A percentile compares a stretch with the other conserved stretches of the same genome.
phyloP scores from a whole-genome alignment of 805 yeast genomes.

The Cyberlindnera maclurae region DNA sequence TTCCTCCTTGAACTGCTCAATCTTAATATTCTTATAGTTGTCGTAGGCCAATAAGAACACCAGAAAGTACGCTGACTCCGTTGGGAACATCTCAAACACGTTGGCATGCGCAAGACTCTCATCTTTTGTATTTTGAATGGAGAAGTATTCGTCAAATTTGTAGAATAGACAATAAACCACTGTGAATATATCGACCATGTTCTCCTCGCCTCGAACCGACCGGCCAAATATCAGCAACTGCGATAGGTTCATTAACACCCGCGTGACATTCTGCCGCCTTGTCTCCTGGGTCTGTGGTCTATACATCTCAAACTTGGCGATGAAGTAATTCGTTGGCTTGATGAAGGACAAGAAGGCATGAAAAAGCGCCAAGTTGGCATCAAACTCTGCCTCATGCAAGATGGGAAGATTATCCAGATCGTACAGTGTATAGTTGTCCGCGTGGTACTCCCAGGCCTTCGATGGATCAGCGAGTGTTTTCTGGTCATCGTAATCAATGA shows the following conservation, averaged over 20 bases:
- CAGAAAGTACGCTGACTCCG: constrained; percentile 8
- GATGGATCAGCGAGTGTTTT: background rate
- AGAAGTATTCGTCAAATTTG: constrained; percentile 5
- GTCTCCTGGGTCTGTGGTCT: constrained; percentile 5
- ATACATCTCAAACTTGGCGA: constrained; percentile 12
- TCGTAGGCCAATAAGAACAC: constrained; percentile 8
- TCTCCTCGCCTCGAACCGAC: constrained; percentile 3
- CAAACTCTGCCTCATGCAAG: constrained; percentile 12
- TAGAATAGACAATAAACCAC: constrained; percentile 6
- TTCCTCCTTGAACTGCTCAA: constrained; percentile 5
- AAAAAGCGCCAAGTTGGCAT: constrained; percentile 8
- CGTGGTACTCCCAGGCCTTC: constrained; percentile 1
- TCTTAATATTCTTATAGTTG: background rate
- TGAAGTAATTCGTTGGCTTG: constrained; percentile 15
- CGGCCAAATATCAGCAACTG: constrained; percentile 13
- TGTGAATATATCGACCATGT: constrained; percentile 2
- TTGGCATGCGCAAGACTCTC: background rate
- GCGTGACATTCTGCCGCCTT: constrained; percentile 8
- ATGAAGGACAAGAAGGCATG: constrained; percentile 12
- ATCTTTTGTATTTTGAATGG: background rate
- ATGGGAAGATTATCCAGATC: constrained; percentile 11
- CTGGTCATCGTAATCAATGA: background rate
- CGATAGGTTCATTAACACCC: constrained; percentile 13
- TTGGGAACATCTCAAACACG: constrained; percentile 9
- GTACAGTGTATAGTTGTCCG: constrained; percentile 6